Conservation (phyloP, 1,139 yeast genomes). For the Debaryomyces subglobosus region DNA sequence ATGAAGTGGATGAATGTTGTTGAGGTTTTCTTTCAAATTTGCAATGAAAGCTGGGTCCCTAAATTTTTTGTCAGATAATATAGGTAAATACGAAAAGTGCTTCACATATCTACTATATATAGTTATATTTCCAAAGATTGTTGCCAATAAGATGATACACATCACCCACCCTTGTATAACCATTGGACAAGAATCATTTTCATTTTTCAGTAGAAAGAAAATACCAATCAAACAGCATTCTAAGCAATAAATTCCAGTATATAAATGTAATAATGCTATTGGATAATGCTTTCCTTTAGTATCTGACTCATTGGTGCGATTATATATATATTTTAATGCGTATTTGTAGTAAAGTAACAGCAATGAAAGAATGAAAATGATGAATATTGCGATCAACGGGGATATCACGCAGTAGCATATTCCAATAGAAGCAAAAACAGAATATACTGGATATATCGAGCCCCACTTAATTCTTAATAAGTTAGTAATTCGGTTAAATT, state of each 20-base stretch:
- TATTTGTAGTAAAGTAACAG: conserved; percentile 71
- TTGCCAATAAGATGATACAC: conserved; percentile 41
- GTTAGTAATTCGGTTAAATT: conserved; percentile 46
- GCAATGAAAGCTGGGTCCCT: conserved; percentile 7
- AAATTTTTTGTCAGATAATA: conserved; percentile 23
- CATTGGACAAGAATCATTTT: conserved; percentile 36
- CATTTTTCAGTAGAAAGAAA: conserved; percentile 60
- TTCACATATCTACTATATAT: conserved; percentile 32
- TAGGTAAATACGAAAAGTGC: conserved; percentile 34
- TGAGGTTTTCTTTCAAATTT: conserved; percentile 2
- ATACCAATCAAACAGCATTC: conserved; percentile 79
- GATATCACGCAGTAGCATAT: conserved; percentile 76
- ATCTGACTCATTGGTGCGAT: conserved; percentile 56
- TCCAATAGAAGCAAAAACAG: conserved; percentile 78
- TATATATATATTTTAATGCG: conserved; percentile 58
- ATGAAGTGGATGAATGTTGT: not conserved
- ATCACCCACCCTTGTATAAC: conserved; percentile 50
- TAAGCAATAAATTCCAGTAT: conserved; percentile 77
- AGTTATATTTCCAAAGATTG: conserved; percentile 37
- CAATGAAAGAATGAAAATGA: conserved; percentile 59
- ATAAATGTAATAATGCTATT: conserved; percentile 70
- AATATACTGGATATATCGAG: conserved; percentile 69
- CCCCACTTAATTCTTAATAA: conserved; percentile 70
- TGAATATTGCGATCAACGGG: conserved; percentile 70
- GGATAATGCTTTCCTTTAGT: conserved; percentile 75